Evolutionary conservation across 1,139 yeast species (phyloP).

Genomic region (Yamadazyma mexicana): DNA sequence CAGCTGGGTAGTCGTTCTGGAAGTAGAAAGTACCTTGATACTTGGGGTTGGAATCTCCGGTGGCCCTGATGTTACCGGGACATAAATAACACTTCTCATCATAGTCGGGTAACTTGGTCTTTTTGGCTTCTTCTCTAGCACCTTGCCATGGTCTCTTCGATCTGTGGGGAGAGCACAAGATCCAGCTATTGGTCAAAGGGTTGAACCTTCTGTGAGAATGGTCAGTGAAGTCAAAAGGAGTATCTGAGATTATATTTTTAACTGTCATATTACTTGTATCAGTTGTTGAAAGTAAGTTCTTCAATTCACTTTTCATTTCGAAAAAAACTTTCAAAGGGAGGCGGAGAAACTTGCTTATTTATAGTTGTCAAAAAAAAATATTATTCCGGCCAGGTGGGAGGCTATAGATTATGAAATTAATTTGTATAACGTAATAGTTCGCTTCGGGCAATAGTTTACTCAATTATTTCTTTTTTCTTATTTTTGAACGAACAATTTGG

Average conservation of each 20-base stretch:
- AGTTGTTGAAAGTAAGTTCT: slow-evolving; percentile 13
- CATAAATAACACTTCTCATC: slow-evolving; percentile 73
- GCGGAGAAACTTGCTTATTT: slow-evolving; percentile 10
- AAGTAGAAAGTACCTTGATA: slow-evolving; percentile 61
- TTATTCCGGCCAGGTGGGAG: background rate
- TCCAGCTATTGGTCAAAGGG: slow-evolving; percentile 63
- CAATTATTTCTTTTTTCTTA: background rate
- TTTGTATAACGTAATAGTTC: background rate
- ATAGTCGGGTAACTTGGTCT: slow-evolving; percentile 49
- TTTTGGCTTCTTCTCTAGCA: slow-evolving; percentile 55
- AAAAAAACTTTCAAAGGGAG: slow-evolving; percentile 3
- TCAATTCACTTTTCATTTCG: slow-evolving; percentile 18
- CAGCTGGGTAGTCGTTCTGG: slow-evolving; percentile 72
- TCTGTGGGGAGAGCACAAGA: slow-evolving; percentile 75
- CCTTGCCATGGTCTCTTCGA: slow-evolving; percentile 85
- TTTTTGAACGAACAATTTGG: background rate
- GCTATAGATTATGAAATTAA: too few species aligned
- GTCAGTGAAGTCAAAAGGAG: slow-evolving; percentile 47
- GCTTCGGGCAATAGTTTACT: background rate
- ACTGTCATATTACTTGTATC: slow-evolving; percentile 8
- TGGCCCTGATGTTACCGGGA: slow-evolving; percentile 70
- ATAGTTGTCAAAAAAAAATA: slow-evolving; percentile 12
- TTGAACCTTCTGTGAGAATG: slow-evolving; percentile 70
- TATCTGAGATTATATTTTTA: background rate
- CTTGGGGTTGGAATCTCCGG: slow-evolving; percentile 62